These are phyloP conservation scores for Ceratocystis colombiana DNA, from an alignment of 2,329 filamentous ascomycete species.

Conservation along the genomic window DNA sequence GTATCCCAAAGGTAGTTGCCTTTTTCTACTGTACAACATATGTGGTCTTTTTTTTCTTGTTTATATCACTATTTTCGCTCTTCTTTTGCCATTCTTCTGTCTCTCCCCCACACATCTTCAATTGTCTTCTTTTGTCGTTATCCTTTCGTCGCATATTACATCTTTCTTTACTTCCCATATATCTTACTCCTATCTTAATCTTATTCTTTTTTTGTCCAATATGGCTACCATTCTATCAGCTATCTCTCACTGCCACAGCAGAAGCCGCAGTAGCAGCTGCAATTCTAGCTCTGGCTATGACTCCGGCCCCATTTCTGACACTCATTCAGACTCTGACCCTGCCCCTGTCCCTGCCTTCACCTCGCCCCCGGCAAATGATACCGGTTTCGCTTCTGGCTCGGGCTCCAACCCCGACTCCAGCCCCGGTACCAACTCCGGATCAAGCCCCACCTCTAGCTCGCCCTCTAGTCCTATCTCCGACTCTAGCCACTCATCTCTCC, in stretches of 20 bases:
- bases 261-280: not conserved
- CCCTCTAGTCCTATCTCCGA: not conserved
- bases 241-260: not conserved
- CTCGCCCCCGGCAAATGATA: too few relatives aligned
- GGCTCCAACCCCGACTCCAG: not conserved
- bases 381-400: not conserved
- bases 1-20: too few relatives aligned
- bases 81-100: not conserved
- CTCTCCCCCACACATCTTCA: too few relatives aligned
- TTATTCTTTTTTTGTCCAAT: not conserved
- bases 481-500: not conserved
- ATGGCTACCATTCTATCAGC: slow-evolving; percentile 2
- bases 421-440: not conserved
- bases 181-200: not conserved
- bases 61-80: not conserved
- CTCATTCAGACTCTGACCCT: too few relatives aligned
- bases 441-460: not conserved
- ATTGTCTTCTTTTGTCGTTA: too few relatives aligned
- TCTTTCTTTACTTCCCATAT: not conserved
- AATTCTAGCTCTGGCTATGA: not conserved
- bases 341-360: too few relatives aligned
- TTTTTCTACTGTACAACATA: too few relatives aligned
- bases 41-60: too few relatives aligned
- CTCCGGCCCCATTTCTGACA: not conserved
- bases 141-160: not conserved